A percentile compares a stretch with the other conserved stretches of the same genome.
Conservation (phyloP, 805 yeast genomes). For the Starmerella riodocensis region DNA sequence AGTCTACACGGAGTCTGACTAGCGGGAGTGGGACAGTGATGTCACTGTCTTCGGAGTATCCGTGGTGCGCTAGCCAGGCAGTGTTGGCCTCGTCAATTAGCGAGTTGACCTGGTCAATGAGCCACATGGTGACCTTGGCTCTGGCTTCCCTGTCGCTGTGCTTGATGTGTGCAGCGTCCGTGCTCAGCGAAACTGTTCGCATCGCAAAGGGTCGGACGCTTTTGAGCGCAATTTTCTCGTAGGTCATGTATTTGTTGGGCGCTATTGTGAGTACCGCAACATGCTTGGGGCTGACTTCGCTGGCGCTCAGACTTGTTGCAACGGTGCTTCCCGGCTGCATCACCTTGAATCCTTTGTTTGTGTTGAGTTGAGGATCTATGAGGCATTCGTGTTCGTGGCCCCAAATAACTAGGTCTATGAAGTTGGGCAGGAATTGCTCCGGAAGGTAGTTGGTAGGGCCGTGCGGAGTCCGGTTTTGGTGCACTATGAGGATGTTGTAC, state of each 20-base stretch:
- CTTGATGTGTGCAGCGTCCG: constrained; percentile 29
- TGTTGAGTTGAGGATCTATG: constrained; percentile 45
- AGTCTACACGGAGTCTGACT: constrained; percentile 71
- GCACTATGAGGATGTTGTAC: constrained; percentile 78
- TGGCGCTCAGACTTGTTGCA: constrained; percentile 78
- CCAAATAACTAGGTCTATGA: constrained; percentile 79
- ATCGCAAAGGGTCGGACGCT: constrained; percentile 75
- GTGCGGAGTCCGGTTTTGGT: constrained; percentile 76
- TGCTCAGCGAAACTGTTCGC: constrained; percentile 45
- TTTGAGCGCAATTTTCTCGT: constrained; percentile 50
- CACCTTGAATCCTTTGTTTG: constrained; percentile 54
- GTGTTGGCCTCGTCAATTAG: constrained; percentile 48
- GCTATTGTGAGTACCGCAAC: constrained; percentile 54
- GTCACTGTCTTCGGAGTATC: background rate
- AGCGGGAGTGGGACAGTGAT: constrained; percentile 47
- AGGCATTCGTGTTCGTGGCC: constrained; percentile 97
- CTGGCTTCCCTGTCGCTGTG: constrained; percentile 32
- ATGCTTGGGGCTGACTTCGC: constrained; percentile 64
- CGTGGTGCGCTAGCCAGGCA: constrained; percentile 33
- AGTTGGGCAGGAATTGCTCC: constrained; percentile 67
- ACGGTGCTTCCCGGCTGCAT: constrained; percentile 90
- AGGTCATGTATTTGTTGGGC: constrained; percentile 39
- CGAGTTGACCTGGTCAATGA: constrained; percentile 50
- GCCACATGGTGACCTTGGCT: constrained; percentile 45
- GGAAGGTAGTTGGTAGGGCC: constrained; percentile 68